A percentile compares a stretch with the other conserved stretches of the same genome.
Conservation (phyloP, 2,329 filamentous ascomycete species). For the Sporothrix globosa region DNA sequence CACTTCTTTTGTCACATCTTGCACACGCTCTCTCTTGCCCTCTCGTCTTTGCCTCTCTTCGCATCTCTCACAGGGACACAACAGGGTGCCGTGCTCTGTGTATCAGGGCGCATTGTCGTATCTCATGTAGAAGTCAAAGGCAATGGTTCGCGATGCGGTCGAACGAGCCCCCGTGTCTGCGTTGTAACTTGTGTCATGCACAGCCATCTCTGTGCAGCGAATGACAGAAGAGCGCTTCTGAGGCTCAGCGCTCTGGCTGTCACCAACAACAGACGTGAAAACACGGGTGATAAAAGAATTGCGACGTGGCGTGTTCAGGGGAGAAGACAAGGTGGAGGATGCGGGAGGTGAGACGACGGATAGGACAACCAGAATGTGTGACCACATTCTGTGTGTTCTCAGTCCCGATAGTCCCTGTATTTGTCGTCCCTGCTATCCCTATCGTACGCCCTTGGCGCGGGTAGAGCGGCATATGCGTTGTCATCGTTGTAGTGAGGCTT, state of each 20-base stretch:
- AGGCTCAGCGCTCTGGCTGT: background rate
- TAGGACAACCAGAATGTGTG: background rate
- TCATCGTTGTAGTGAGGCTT: constrained; percentile 53
- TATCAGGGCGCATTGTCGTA: background rate
- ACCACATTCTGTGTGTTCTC: background rate
- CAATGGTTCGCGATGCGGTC: background rate
- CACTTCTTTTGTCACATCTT: background rate
- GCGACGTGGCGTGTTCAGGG: background rate
- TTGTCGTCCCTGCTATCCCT: constrained; percentile 44
- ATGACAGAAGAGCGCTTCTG: background rate
- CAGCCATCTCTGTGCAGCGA: background rate
- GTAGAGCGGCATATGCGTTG: constrained; percentile 52
- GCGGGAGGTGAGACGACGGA: background rate
- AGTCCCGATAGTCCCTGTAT: constrained; percentile 25
- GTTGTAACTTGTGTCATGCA: background rate
- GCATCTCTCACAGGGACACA: constrained; percentile 4
- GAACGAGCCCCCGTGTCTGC: background rate
- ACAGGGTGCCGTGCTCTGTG: constrained; percentile 2
- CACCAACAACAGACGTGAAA: background rate
- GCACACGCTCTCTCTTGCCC: background rate
- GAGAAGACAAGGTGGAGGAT: background rate
- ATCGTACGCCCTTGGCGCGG: constrained; percentile 41
- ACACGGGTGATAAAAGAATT: constrained; percentile 1
- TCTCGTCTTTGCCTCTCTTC: background rate
- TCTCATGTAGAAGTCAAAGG: background rate